A percentile compares a stretch with the other conserved stretches of the same genome.
Evolutionary conservation across 148 eudicot genomes (phyloP).

Genomic region (Tetragonia tetragonoides): DNA sequence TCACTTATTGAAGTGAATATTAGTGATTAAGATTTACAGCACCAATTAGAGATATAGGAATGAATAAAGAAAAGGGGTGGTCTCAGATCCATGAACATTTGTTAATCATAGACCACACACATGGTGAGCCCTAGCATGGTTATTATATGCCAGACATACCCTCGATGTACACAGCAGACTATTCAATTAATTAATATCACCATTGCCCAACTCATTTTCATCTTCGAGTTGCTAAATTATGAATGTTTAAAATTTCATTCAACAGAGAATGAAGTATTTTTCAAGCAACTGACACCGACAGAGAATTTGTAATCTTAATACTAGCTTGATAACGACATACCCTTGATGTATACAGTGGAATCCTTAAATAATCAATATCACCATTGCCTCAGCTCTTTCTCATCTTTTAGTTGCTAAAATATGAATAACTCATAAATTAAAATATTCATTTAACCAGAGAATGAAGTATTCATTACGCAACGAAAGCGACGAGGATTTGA

Average conservation of each 20-base stretch:
- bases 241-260: neutral
- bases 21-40: neutral
- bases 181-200: neutral
- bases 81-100: neutral
- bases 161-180: neutral
- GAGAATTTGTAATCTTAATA: neutral
- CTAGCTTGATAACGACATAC: neutral
- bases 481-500: neutral
- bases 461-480: neutral
- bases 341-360: neutral
- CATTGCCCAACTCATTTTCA: neutral
- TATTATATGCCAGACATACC: constrained; percentile 7
- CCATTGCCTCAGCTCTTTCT: neutral
- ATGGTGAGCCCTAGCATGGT: neutral
- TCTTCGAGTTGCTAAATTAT: neutral
- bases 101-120: constrained; percentile 12
- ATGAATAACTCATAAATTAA: neutral
- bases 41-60: neutral
- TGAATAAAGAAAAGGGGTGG: neutral
- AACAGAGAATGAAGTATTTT: neutral
- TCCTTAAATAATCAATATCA: neutral
- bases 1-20: neutral
- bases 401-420: neutral
- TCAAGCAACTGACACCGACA: neutral
- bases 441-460: neutral